Evolutionary conservation across 495 filamentous ascomycete species (phyloP), one percentile per base, ranked within the genome.

Genomic region (Penicillium soppii): DNA sequence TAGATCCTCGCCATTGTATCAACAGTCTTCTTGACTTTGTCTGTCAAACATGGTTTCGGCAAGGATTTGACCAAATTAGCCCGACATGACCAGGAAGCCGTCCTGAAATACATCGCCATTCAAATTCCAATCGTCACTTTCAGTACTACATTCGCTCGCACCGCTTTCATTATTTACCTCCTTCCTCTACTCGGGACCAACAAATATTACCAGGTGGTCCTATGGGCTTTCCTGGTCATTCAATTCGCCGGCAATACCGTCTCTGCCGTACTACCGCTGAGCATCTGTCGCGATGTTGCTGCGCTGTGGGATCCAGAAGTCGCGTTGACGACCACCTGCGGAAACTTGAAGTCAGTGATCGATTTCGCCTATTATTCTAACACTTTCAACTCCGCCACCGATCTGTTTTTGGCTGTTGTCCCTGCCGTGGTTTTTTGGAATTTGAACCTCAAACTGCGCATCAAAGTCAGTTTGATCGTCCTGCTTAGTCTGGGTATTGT

Each of bases 371-470:
- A 70, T 27, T 69, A 63, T 19, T 67, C 67, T 6, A 69, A 68
- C 37, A 59, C 69, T n/a, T 65, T 72, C 47, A 76, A 75, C 17
- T 63, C 70, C 15, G 54, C 69, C 19, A 65, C 64, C 13, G 73
- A 77, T 45, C 44, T 77, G 20, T 69, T 74, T 49, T 58, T 74
- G 4, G 73, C 73, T 15, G 51, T 70, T 5, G 71, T 75, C 32
- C 71, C 74, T 0, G 66, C 71, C 8, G 12, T 69, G n/a, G 60
- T 77, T 0, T 69, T 77, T 51, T 74, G 73, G 70, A 74, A 69
- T 32, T 65, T 75, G 9, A 75, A 69, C 32, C 54, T 77, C 5
- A 66, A 68, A 38, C 35, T 65, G 5, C 54, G 65, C 8, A 69
- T 71, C 44, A 75, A 75, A 33, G 44, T 75, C 56, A 58, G 65